Conservation (phyloP, 495 filamentous ascomycete genomes). For the Pseudoneurospora amorphoporcata region DNA sequence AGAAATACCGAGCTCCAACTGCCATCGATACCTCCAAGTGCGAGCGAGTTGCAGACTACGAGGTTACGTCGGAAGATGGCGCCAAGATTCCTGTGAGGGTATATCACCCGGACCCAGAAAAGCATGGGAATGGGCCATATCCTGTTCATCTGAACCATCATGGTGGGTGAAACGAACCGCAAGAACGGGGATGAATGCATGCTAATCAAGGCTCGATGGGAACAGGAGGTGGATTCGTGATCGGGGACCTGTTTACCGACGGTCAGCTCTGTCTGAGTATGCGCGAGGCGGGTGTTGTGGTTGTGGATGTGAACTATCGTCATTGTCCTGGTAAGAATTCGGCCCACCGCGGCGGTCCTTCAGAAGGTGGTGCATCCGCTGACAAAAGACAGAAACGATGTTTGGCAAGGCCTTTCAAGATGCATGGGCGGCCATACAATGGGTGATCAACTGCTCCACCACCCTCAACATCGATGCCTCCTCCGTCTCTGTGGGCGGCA, state of each 20-base stretch:
- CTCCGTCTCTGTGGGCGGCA: conserved; percentile 39
- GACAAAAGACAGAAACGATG: conserved; percentile 20
- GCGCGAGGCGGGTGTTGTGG: conserved; percentile 30
- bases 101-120: conserved; percentile 33
- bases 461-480: conserved; percentile 31
- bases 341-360: background rate
- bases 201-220: background rate
- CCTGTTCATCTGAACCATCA: conserved; percentile 41
- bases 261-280: conserved; percentile 35
- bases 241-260: conserved; percentile 38
- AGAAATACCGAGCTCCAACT: conserved; percentile 24
- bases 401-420: conserved; percentile 40
- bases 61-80: conserved; percentile 31
- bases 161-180: conserved; percentile 14
- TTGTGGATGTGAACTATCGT: conserved; percentile 45
- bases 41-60: conserved; percentile 26
- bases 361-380: background rate
- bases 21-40: conserved; percentile 25
- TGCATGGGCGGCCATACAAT: conserved; percentile 33
- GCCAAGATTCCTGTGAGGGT: conserved; percentile 30
- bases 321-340: conserved; percentile 30
- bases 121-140: conserved; percentile 30
- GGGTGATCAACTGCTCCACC: conserved; percentile 25
- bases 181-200: background rate
- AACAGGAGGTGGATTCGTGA: conserved; percentile 32